Evolutionary conservation across 2,329 filamentous ascomycete species (phyloP), one percentile per base, ranked within the genome.

Genomic region (Monosporascus sp.): DNA sequence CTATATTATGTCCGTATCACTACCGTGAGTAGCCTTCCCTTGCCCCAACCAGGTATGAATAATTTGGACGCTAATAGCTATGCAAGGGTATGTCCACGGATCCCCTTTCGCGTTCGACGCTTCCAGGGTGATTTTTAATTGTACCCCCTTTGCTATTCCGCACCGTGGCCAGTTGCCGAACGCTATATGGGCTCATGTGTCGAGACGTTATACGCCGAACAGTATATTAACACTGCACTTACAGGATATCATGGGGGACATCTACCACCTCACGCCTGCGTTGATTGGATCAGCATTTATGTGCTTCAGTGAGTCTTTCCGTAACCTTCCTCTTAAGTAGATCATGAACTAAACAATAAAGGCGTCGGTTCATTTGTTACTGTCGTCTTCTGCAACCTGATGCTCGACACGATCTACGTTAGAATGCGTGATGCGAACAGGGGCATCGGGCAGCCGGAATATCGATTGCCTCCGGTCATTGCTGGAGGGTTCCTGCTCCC

Each of bases 371-470:
- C 79, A 0, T 59, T 72, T 3, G 31, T 78, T 47, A 72, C 72
- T 52, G 73, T 82, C 5, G 6, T 75, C 3, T 53, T 81, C 48
- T 79, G 78, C 70, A 81, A 83, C 61, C 54, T 62, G 11, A 61
- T 61, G 20, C 72, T 84, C 1, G 81, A 84, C 65, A 70, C 70
- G 35, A 76, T 83, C 51, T 83, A 83, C 64, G 61, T 80, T 45
- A 63, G 66, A 24, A 71, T 83, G 9, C 72, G 75, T 22, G 65
- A 71, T 44, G 49, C 62, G 6, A 61, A 74, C 54, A 56, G 70
- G 3, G 73, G 73, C 14, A 63, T 66, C 9, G 78, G 73, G 5
- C 70, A 68, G 6, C 80, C 81, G 1, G 81, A 84, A 61, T 78
- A 75, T 61, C 77, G 80, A 1, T 74, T 84, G 1, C 81, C 81